Base-by-base conservation (phyloP, 129 eudicot species). In the Oenanthe sinensis region DNA sequence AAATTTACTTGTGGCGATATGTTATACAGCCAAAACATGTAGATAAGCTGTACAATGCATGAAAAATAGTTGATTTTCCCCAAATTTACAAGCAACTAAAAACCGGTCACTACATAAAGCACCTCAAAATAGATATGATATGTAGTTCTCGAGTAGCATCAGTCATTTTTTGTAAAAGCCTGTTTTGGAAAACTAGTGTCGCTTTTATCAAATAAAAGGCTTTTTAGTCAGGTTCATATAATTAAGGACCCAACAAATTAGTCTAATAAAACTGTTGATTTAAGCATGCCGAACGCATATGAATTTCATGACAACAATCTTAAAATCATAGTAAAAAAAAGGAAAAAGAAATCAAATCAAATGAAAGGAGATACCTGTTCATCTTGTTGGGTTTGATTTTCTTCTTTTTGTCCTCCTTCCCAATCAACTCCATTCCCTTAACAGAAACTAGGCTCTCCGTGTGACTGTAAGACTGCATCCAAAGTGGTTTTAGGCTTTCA, bases 401-500 rank as follows among this genome's bases (percentile, higher is more conserved):
- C 68, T 60, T n/a, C 15, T 60, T 60, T 60, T 60, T 60, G 5
- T 60, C 33, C 33, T n/a, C 68, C 36, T 24, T 60, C 30, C 68
- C 33, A 9, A 60, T 60, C 16, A 60, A 60, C 68, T 60, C 68
- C 68, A 60, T 60, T 22, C 68, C 68, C 11, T 60, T 60, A 8
- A 60, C 68, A 60, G 68, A 67, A 67, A 67, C 72, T 33, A 67
- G 72, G 72, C 72, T 26, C 43, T 67, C 72, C 4, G 42, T 67
- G 72, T 67, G 72, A 67, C 72, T 67, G 72, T 30, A 67, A 30
- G 72, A 67, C 10, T 67, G 40, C 39, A 26, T 26, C 72, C 72
- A 67, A 67, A 67, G 43, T 67, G 72, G 72, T 67, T 26, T 33
- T 17, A 67, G 3, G 33, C 20, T 17, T 7, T 67, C 72, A 26